phyloP scores from a whole-genome alignment of 208 protist species.

The Trypanosoma scelopori region DNA sequence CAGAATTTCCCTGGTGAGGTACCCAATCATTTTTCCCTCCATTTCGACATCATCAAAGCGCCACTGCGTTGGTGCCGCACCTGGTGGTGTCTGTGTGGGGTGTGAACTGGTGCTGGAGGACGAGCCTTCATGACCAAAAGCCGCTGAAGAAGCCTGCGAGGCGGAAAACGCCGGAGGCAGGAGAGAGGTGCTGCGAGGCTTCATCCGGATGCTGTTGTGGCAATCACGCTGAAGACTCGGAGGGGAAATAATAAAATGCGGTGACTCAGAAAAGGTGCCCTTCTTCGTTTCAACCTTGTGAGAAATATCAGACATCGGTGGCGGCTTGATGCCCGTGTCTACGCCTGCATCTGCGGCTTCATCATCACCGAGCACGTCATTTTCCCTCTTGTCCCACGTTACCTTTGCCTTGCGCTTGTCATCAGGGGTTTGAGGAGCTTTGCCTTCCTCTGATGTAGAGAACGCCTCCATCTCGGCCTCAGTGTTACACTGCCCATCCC shows the following conservation, averaged over 20 bases:
- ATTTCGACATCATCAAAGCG: neutral
- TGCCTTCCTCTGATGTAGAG: neutral
- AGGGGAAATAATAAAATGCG: slow-evolving; percentile 12
- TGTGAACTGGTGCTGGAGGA: neutral
- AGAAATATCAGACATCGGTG: neutral
- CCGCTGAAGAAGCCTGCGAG: too few relatives aligned
- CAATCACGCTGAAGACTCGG: neutral
- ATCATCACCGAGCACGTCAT: neutral
- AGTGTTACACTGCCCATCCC: neutral
- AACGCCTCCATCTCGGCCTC: neutral
- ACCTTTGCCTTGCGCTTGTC: neutral
- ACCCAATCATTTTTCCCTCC: slow-evolving; percentile 7
- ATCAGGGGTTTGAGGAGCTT: neutral
- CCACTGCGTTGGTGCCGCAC: neutral
- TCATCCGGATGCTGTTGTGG: neutral
- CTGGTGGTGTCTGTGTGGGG: neutral
- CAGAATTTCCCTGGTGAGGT: slow-evolving; percentile 15
- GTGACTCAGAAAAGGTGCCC: neutral
- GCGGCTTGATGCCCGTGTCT: neutral
- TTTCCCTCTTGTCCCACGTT: neutral
- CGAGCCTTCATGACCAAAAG: neutral
- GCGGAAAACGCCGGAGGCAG: slow-evolving; percentile 7
- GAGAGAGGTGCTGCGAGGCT: neutral
- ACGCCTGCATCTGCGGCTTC: neutral
- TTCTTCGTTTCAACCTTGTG: neutral